A percentile compares a stretch with the other conserved stretches of the same genome.
phyloP scores from a whole-genome alignment of 495 filamentous ascomycete species.

The Talaromyces ruber region DNA sequence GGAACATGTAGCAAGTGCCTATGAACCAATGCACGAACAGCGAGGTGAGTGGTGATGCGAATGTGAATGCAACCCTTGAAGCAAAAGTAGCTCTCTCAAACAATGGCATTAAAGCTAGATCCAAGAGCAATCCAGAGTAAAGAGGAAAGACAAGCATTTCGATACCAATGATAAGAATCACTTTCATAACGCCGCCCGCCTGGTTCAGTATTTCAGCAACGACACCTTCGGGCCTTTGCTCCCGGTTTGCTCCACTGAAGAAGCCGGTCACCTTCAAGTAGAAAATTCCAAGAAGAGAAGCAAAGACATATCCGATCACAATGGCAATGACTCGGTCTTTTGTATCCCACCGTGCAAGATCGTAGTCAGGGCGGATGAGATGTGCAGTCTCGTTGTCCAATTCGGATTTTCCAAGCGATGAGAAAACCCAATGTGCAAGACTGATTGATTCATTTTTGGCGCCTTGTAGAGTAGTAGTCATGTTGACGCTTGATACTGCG shows the following conservation, averaged over 20 bases:
- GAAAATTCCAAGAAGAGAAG: conserved; percentile 61
- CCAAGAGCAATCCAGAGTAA: conserved; percentile 87
- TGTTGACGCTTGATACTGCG: not conserved
- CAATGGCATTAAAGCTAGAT: conserved; percentile 79
- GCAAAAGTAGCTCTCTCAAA: conserved; percentile 71
- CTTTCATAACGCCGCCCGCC: conserved; percentile 94
- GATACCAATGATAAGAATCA: conserved; percentile 96
- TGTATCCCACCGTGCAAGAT: conserved; percentile 66
- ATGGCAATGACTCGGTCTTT: conserved; percentile 74
- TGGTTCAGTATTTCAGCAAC: conserved; percentile 81
- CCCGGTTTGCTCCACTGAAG: conserved; percentile 53
- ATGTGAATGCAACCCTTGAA: conserved; percentile 67
- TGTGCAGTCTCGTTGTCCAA: not conserved
- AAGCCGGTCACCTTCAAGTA: conserved; percentile 67
- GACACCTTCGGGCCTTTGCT: conserved; percentile 64
- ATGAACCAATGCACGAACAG: conserved; percentile 98
- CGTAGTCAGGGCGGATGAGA: conserved; percentile 39
- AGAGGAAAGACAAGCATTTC: conserved; percentile 98
- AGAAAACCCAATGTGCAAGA: not conserved
- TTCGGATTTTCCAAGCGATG: not conserved
- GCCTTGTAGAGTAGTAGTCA: not conserved
- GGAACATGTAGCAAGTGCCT: conserved; percentile 99
- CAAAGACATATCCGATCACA: conserved; percentile 66
- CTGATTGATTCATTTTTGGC: not conserved
- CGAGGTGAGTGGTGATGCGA: conserved; percentile 70